These are phyloP conservation scores for Phaffomyces thermotolerans DNA, from an alignment of 805 yeast species.

Conservation along the genomic window DNA sequence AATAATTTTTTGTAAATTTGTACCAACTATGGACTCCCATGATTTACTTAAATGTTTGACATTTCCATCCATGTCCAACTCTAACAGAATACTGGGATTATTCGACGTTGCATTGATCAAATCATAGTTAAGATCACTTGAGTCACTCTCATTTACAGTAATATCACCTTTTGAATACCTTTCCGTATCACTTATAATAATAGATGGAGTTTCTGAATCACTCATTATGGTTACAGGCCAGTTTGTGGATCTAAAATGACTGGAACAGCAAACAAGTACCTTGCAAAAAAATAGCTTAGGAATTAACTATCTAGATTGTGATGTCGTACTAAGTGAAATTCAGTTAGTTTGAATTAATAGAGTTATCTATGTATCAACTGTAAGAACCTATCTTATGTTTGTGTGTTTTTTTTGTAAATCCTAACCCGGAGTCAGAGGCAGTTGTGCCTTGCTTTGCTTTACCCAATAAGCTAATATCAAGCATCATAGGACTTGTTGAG, in stretches of 20 bases:
- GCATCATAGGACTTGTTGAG: no score
- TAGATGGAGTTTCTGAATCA: constrained; percentile 3
- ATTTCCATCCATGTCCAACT: constrained; percentile 71
- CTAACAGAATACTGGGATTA: constrained; percentile 75
- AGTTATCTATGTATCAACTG: background rate
- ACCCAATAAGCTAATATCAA: no score
- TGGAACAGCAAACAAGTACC: no score
- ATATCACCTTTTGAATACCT: background rate
- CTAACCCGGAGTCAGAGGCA: background rate
- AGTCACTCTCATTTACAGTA: no score
- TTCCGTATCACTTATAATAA: constrained; percentile 4
- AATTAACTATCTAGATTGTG: no score
- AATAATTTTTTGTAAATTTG: constrained; percentile 46
- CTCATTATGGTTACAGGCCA: background rate
- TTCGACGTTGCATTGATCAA: constrained; percentile 56
- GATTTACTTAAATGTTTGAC: constrained; percentile 67
- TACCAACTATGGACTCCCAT: constrained; percentile 78
- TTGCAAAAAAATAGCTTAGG: no score
- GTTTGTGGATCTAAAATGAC: no score
- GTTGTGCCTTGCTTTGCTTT: no score
- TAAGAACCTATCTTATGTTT: background rate
- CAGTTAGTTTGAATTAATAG: no score
- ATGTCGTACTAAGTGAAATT: no score
- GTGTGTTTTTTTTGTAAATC: background rate
- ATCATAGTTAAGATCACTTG: constrained; percentile 32